phyloP scores from a whole-genome alignment of 305 asterid genomes.

The Fraxinus sp. region DNA sequence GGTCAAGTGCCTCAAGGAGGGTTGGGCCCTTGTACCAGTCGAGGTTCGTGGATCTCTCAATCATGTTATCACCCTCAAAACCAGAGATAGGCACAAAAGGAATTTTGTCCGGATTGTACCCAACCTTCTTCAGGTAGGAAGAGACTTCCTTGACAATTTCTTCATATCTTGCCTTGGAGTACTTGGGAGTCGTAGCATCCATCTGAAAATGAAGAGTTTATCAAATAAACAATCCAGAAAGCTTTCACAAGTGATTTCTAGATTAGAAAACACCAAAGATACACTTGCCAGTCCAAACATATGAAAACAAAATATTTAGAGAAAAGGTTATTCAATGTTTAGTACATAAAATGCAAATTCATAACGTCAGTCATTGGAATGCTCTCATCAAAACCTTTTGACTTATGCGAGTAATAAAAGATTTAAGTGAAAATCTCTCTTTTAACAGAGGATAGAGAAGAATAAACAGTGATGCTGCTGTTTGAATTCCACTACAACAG shows the following conservation, averaged over 20 bases:
- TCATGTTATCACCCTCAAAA: constrained; percentile 29
- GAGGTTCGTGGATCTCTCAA: constrained; percentile 25
- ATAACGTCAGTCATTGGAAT: not conserved
- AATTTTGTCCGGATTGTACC: constrained; percentile 26
- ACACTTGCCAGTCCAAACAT: not conserved
- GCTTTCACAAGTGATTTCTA: not conserved
- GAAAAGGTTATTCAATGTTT: not conserved
- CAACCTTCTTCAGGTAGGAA: constrained; percentile 28
- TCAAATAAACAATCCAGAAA: not conserved
- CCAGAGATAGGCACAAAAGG: constrained; percentile 29
- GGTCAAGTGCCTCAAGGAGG: constrained; percentile 28
- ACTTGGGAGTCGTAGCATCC: constrained; percentile 28
- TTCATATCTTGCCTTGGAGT: constrained; percentile 21
- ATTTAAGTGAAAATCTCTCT: not conserved
- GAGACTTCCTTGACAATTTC: constrained; percentile 28
- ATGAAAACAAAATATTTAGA: not conserved
- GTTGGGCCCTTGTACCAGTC: constrained; percentile 34
- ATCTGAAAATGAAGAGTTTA: not conserved
- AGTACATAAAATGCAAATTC: not conserved
- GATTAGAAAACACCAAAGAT: not conserved
- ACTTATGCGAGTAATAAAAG: not conserved
- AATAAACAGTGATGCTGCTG: not conserved
- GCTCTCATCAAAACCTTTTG: not conserved
- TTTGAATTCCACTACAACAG: not conserved
- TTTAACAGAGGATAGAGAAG: not conserved